Evolutionary conservation across 176 grass and related monocot genomes (phyloP), one percentile per base, ranked within the genome.

Genomic region (Eleusine indica): DNA sequence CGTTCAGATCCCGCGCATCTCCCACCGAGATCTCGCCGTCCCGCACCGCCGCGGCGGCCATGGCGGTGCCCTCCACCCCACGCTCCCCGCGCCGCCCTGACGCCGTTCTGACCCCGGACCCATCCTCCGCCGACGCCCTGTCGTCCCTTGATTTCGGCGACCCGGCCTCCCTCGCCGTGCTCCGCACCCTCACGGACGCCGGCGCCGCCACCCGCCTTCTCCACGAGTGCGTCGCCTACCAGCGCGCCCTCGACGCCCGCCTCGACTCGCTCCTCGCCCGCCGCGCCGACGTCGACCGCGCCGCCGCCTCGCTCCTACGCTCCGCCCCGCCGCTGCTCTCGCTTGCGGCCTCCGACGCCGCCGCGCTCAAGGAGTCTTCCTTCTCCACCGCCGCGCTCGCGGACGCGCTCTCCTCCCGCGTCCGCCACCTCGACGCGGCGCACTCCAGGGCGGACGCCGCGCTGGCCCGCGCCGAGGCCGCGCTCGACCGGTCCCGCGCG

Each of bases 181-280:
- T 98, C 84, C 95, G 90, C 70, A 44, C 82, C 52, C 85, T 98
- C 41, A 93, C 92, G n/a, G 95, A 98, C 56, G 87, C 94, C 0
- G 95, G 88, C 56, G 86, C 92, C 48, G 78, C 94, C 71, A 94
- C 92, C 75, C 95, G 88, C 76, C 88, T 97, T 7, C 82, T 97
- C 51, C 95, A 97, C 78, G 87, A 91, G 72, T 98, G 92, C 89
- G 64, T 98, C 63, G 90, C 92, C 52, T 94, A 93, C 87, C 92
- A 98, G 90, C 92, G 95, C 78, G 74, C 81, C 49, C 90, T 98
- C 40, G 95, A 98, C 72, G 39, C 80, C 53, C 83, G 84, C 47
- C 85, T 98, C 29, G 92, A 94, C 69, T 79, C 87, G 30, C 95
- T 98, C 35, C 90, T 95, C 63, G 83, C 90, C 63, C 92, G 84